Conservation (phyloP, 805 yeast species). For the Grigorovia yakushimaensis region DNA sequence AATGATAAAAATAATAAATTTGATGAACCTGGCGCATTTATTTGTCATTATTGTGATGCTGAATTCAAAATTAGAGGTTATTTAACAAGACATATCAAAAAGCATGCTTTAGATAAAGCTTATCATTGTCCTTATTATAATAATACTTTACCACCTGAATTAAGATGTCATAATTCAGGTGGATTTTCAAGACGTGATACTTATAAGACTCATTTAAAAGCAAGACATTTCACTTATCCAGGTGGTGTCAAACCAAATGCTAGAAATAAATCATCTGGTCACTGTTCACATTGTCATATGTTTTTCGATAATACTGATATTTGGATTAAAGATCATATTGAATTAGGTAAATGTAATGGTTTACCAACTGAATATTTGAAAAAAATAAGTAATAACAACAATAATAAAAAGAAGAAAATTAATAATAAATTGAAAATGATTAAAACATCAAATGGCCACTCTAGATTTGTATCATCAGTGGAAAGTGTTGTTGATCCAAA, state of each 20-base stretch:
- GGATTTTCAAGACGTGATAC: conserved; percentile 91
- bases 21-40: conserved; percentile 25
- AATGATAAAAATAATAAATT: not conserved
- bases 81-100: conserved; percentile 82
- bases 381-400: conserved; percentile 18
- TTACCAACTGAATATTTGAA: conserved; percentile 30
- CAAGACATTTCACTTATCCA: conserved; percentile 81
- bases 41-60: conserved; percentile 71
- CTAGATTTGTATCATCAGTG: conserved; percentile 28
- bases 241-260: conserved; percentile 67
- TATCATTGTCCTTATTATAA: conserved; percentile 42
- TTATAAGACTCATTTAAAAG: conserved; percentile 81
- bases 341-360: conserved; percentile 57
- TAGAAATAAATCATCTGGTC: conserved; percentile 58
- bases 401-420: conserved; percentile 16
- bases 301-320: conserved; percentile 49
- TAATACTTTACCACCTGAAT: conserved; percentile 20
- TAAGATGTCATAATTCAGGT: conserved; percentile 38
- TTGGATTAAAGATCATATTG: conserved; percentile 83
- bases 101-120: conserved; percentile 78
- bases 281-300: conserved; percentile 72
- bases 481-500: conserved; percentile 28
- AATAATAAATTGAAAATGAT: conserved; percentile 24
- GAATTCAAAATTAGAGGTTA: conserved; percentile 78
- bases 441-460: conserved; percentile 24